phyloP scores from a whole-genome alignment of 129 eudicot genomes.

The Heracleum sosnowskyi region DNA sequence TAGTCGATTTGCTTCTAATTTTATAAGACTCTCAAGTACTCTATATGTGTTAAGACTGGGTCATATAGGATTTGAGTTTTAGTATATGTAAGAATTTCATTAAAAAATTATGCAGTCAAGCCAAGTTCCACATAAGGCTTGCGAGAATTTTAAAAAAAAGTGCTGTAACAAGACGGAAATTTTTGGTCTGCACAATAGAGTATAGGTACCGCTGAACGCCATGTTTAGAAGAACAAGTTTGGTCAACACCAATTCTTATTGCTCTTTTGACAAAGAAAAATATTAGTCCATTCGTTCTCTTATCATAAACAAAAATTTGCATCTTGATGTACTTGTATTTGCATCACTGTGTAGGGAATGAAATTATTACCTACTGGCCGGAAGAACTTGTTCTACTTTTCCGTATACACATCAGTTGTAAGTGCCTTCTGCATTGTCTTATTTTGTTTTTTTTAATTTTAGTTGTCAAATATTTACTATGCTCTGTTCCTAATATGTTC shows the following conservation, averaged over 20 bases:
- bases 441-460: not conserved
- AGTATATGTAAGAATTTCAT: not conserved
- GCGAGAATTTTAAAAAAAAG: not conserved
- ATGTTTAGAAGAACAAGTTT: not conserved
- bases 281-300: not conserved
- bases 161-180: not conserved
- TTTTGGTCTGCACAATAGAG: not conserved
- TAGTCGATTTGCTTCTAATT: not conserved
- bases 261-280: not conserved
- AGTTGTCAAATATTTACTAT: not conserved
- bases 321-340: constrained; percentile 1
- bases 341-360: constrained; percentile 60
- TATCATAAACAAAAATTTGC: not conserved
- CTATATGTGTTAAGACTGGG: not conserved
- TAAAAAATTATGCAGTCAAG: not conserved
- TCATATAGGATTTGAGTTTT: not conserved
- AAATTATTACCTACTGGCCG: constrained; percentile 90
- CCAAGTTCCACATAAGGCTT: not conserved
- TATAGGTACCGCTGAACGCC: not conserved
- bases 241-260: not conserved
- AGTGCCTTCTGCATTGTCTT: constrained; percentile 13
- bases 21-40: not conserved
- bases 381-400: constrained; percentile 65
- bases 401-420: constrained; percentile 63
- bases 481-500: not conserved